Conservation (phyloP, 768 basidiomycete species). For the Pulveroboletus sp. region DNA sequence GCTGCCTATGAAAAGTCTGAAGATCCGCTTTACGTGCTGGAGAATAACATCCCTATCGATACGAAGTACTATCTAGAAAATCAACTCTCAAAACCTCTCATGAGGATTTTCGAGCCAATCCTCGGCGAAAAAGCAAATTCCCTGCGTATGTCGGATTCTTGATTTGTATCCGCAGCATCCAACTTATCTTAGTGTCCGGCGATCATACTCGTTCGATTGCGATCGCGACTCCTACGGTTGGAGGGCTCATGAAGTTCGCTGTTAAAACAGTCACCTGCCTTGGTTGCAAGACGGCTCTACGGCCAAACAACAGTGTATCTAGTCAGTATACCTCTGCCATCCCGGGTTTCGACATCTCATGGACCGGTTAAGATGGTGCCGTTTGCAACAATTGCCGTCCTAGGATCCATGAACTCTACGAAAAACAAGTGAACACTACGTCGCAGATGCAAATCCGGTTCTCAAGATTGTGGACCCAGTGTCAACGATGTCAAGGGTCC, state of each 20-base stretch:
- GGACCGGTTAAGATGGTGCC: conserved; percentile 63
- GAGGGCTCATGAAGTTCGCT: conserved; percentile 98
- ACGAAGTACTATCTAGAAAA: conserved; percentile 98
- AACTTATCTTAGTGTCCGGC: conserved; percentile 68
- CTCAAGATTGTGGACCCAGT: conserved; percentile 96
- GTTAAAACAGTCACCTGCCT: conserved; percentile 94
- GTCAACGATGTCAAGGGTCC: conserved; percentile 97
- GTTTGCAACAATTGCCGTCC: conserved; percentile 93
- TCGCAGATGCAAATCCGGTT: conserved; percentile 88
- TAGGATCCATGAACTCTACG: conserved; percentile 84
- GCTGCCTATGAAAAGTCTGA: conserved; percentile 99
- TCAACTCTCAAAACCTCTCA: conserved; percentile 92
- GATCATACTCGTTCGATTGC: conserved; percentile 95
- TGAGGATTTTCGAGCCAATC: conserved; percentile 98
- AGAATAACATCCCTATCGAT: conserved; percentile 97
- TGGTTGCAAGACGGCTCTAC: conserved; percentile 90
- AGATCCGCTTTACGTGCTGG: conserved; percentile 94
- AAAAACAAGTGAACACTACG: conserved; percentile 76
- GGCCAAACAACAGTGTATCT: conserved; percentile 69
- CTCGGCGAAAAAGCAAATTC: conserved; percentile 88
- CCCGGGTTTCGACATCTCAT: conserved; percentile 3
- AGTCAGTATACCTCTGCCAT: conserved; percentile 40
- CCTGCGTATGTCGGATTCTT: conserved; percentile 47
- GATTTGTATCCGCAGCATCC: neutral
- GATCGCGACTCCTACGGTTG: conserved; percentile 94